A percentile compares a stretch with the other conserved stretches of the same genome.
These are phyloP conservation scores for Thalassiosira sp. DNA, from an alignment of 352 stramenopile species.

Conservation along the genomic window DNA sequence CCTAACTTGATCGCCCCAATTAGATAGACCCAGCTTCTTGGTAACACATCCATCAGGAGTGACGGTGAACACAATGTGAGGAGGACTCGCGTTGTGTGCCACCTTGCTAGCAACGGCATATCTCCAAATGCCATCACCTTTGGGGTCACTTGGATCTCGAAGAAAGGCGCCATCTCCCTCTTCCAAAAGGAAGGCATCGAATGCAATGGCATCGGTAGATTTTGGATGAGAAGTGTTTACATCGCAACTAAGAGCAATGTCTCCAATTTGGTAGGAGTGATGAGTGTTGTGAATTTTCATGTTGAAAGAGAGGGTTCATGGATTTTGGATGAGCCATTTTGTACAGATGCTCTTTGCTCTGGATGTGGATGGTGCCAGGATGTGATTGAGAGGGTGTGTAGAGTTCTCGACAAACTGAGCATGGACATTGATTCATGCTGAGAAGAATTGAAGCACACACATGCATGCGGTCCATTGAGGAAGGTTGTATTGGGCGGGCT, in stretches of 20 bases:
- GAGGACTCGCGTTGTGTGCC: not conserved
- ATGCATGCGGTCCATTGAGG: too few relatives aligned
- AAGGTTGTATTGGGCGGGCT: too few relatives aligned
- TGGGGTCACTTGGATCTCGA: not conserved
- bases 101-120: not conserved
- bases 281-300: not conserved
- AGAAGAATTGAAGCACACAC: too few relatives aligned
- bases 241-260: not conserved
- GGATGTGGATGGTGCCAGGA: too few relatives aligned
- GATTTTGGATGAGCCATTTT: too few relatives aligned
- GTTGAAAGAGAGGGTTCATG: too few relatives aligned
- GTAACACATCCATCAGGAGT: not conserved
- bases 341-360: too few relatives aligned
- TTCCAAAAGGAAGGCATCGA: not conserved
- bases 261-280: not conserved
- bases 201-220: not conserved
- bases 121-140: not conserved
- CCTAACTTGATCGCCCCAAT: not conserved
- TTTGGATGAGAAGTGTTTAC: not conserved
- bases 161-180: too few relatives aligned
- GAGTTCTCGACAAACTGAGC: too few relatives aligned
- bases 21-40: not conserved
- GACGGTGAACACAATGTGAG: not conserved
- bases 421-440: too few relatives aligned
- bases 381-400: too few relatives aligned